Evolutionary conservation across 2,329 filamentous ascomycete genomes (phyloP), one percentile per base, ranked within the genome.

Genomic region (Talaromyces sp.): DNA sequence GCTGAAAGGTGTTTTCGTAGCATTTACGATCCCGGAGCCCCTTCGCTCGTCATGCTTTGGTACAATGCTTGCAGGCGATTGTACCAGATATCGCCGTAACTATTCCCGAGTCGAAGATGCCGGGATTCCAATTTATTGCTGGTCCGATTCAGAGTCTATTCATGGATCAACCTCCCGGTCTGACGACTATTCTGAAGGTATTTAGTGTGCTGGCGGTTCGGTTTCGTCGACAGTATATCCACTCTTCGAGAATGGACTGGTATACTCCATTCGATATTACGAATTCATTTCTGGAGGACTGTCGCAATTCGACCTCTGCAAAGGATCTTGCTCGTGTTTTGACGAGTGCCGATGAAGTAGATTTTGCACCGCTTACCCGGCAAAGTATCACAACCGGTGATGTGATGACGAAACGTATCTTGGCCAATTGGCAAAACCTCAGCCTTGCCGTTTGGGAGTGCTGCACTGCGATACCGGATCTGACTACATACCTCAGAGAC

Each of bases 101-200:
- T 11, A 49, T 65, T 13, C 44, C 58, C 11, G 24, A 52, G 4
- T 48, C 39, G 1, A 47, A 51, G 5, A 37, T 33, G 24, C 60
- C 61, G 20, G 64, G 61, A 19, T 73, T 71, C 27, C 64, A 66
- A 37, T 76, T 75, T 33, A 69, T 75, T 35, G 63, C 72, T 4
- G 64, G 63, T 1, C 72, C 73, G 2, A 73, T 76, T 14, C 73
- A 74, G 51, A 51, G 57, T 13, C 46, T 75, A 2, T 75, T 75
- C 42, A 65, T 61, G 37, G 64, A 66, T 7, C 65, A 69, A 13
- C 55, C 63, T 0, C 64, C 65, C 11, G 69, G 66, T 27, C 53
- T 76, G 14, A 63, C 56, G 2, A 58, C 54, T 0, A 68, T 74
- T 24, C 52, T 75, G 20, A 75, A 72, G 47, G 66, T 69, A 33